Base-by-base conservation (phyloP, 2,329 filamentous ascomycete species). In the Emmonsiellopsis sp. region DNA sequence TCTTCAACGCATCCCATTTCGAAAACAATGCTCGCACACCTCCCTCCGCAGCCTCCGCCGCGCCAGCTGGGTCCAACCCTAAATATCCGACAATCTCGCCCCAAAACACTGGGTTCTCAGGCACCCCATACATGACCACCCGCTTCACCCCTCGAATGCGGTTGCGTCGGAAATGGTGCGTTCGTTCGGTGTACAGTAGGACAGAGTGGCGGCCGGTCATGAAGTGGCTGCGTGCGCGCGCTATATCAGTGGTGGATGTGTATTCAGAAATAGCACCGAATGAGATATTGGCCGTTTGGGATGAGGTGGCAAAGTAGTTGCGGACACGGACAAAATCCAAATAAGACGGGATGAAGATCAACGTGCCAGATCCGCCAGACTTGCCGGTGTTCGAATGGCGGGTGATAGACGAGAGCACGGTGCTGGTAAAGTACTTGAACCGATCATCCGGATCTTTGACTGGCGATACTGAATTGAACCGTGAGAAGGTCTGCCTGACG, bases 161-260 rank as follows among this genome's bases (percentile, higher is more conserved):
- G 65, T 93, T 90, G n/a, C 93, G 80, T 49, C 89, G 83, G 77
- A 97, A 97, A 70, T 98, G 93, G 71, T 98, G 93, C n/a, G 91
- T 88, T 55, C 93, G 84, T 68, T 95, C 92, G 2, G 91, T 94
- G 72, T 97, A 98, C 13, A 98, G 75, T 40, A 98, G 72, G 14
- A 97, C 79, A 17, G 83, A 83, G 66, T 96, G 87, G 13, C 90
- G 79, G 5, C 91, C 93, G 40, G 77, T 86, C 58, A 89, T 74
- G 71, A 98, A 97, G 66, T 96, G 88, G 10, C 87, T 91, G 27
- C 92, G 80, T 7, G 92, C 89, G 40, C 92, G 83, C 42, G 88
- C 85, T 33, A 90, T 85, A 58, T 95, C 89, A 6, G 84, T 80
- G 6, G 85, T 75, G 45, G 87, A 82, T 0, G 87, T 86, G 69